Base-by-base conservation (phyloP, 768 basidiomycete genomes). In the Lactarius quietus region DNA sequence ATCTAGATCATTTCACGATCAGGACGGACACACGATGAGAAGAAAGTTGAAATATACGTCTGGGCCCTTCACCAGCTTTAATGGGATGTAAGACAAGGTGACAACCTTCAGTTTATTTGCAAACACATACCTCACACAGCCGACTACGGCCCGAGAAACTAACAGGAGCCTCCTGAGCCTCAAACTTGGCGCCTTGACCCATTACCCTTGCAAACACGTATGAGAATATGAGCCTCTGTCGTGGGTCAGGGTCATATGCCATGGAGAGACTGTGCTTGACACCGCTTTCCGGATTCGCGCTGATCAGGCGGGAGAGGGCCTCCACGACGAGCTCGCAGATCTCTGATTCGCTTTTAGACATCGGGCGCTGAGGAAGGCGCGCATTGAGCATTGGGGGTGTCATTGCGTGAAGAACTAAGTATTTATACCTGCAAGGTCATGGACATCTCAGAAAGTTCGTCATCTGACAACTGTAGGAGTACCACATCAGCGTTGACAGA, bases 251-350 rank as follows among this genome's bases (percentile, higher is more conserved):
- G 70, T 92, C 88, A 70, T 92, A 93, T 1, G 90, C 91, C 64
- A 91, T 79, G 6, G 86, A 78, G 26, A 95, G 83, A 70, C 90
- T 93, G 73, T 95, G 92, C 74, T 93, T 94, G 72, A 95, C 86
- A 6, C 92, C 94, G 70, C 86, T 88, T 72, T 95, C 92, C 18
- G 90, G 87, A 72, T 96, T 96, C 15, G 92, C 84, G 38, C 82
- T 84, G 62, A 96, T 87, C 7, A 96, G 80, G 66, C 93, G 87
- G 1, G 93, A 84, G 8, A 96, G 82, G 1, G 90, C 92, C 6
- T 85, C 83, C 64, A 95, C 90, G 51, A 92, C 86, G 18, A 92
- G 78, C 64, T 92, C 88, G 17, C 89, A 84, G 45, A 92, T 76
- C 63, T 89, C 87, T 1, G 70, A 69, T 23, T 75, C 74, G 38